These are phyloP conservation scores for Ascochyta fabae DNA, from an alignment of 2,329 filamentous ascomycete genomes.

Conservation along the genomic window DNA sequence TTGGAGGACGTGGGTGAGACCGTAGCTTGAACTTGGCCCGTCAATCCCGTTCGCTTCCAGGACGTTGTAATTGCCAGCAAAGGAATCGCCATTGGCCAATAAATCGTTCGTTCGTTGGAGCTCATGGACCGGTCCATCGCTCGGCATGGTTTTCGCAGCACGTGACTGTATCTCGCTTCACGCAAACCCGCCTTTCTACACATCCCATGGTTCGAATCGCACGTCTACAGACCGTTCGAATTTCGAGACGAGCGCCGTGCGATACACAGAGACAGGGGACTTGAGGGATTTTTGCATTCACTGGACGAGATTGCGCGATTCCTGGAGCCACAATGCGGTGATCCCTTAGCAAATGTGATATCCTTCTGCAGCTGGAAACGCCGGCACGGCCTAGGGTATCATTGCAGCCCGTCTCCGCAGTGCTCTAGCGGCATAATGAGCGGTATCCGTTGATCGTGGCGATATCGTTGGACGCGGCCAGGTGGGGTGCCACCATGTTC, in stretches of 20 bases:
- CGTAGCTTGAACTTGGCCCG: constrained; percentile 27
- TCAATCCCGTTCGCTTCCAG: constrained; percentile 26
- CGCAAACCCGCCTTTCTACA: constrained; percentile 43
- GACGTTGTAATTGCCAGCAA: constrained; percentile 29
- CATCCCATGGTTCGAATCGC: constrained; percentile 41
- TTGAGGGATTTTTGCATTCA: constrained; percentile 49
- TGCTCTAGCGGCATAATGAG: constrained; percentile 53
- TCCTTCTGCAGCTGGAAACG: constrained; percentile 51
- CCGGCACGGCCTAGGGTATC: constrained; percentile 53
- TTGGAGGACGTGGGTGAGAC: constrained; percentile 22
- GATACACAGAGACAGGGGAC: constrained; percentile 46
- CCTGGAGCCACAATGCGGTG: constrained; percentile 53
- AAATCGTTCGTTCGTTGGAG: constrained; percentile 21
- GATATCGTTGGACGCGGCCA: constrained; percentile 52
- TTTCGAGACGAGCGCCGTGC: constrained; percentile 32
- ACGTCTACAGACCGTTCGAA: constrained; percentile 36
- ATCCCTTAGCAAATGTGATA: constrained; percentile 52
- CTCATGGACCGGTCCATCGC: constrained; percentile 37
- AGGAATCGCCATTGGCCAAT: constrained; percentile 39
- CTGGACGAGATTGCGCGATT: constrained; percentile 52
- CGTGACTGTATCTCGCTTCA: constrained; percentile 49
- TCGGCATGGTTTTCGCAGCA: constrained; percentile 45
- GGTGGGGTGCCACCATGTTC: constrained; percentile 52
- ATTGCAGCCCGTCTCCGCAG: constrained; percentile 52
- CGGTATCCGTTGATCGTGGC: constrained; percentile 53